Percentiles rank a stretch among this genome's conserved stretches.
Conservation (phyloP, 2,329 filamentous ascomycete species). For the Ascocoryne sarcoides region DNA sequence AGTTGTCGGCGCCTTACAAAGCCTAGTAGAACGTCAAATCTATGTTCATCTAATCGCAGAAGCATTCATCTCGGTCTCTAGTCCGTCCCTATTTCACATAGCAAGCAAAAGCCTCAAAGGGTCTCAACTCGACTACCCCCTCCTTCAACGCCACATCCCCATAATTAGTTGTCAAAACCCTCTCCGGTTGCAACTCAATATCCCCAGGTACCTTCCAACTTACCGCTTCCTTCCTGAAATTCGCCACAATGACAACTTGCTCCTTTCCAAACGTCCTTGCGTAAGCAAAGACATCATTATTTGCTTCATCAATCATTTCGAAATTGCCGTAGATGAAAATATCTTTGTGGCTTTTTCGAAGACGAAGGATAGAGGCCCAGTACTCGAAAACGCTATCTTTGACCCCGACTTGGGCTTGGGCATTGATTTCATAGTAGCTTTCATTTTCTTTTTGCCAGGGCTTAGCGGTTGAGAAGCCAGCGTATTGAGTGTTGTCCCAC, state of each 20-base stretch:
- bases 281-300: constrained; percentile 50
- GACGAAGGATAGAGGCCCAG: constrained; percentile 49
- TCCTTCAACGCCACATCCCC: background rate
- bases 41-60: too few species aligned
- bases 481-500: constrained; percentile 53
- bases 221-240: constrained; percentile 14
- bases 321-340: constrained; percentile 63
- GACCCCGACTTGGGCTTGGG: constrained; percentile 41
- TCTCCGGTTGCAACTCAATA: constrained; percentile 2
- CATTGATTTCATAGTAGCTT: constrained; percentile 54
- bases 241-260: constrained; percentile 16
- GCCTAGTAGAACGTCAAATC: too few species aligned
- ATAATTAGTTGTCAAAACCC: constrained; percentile 14
- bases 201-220: constrained; percentile 11
- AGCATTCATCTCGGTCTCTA: too few species aligned
- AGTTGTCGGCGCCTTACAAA: too few species aligned
- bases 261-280: constrained; percentile 10
- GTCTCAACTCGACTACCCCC: constrained; percentile 9
- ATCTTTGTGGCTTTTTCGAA: constrained; percentile 52
- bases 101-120: constrained; percentile 18
- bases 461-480: constrained; percentile 50
- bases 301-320: constrained; percentile 39
- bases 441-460: constrained; percentile 68
- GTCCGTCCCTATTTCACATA: constrained; percentile 11
- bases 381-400: constrained; percentile 47